Evolutionary conservation across 2,329 filamentous ascomycete species (phyloP), one percentile per base, ranked within the genome.

Genomic region (Curvularia sp.): DNA sequence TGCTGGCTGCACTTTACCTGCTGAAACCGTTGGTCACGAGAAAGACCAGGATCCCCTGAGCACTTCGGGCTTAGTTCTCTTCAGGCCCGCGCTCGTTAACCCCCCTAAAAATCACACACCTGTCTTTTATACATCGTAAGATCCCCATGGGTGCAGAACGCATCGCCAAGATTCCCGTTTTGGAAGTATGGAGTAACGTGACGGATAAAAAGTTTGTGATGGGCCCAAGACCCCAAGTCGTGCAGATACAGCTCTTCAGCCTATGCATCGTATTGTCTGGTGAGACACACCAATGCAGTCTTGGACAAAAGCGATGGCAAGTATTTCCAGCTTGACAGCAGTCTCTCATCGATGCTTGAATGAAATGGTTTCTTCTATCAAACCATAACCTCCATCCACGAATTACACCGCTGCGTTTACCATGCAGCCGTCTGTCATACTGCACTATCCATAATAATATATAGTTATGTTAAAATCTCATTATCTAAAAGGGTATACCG

Each of bases 401-500:
- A 3, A 13, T 33, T 12, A 15, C 15, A 38, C n/a, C 5, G 6
- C 3, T 6, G 3, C 5, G 15, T n/a, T n/a, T 3, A 7, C 5
- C 12, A 5, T 13, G n/a, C 33, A 26, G 24, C 24, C 24, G 4
- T 26, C 24, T 26, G 6, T 26, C 4, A 46, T 18, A 7, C 26
- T 18, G 12, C 26, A 12, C n/a, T 9, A 6, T 46, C 4, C 26
- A 10, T 33, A 33, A 18, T 7, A 28, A 24, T 30, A 30, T n/a
- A 22, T 20, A 35, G 28, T 13, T 18, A 49, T 31, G 28, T 31
- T 39, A 18, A 20, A 58, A 30, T 39, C 12, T 43, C 53, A 58
- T 54, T 54, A 58, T 54, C 51, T 56, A 56, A 57, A 50, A 58
- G 55, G 55, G 55, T 58, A 58, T 58, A 58, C 44, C 50, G 55